phyloP scores from a whole-genome alignment of 2,329 filamentous ascomycete genomes.

The Didymella pinodella region DNA sequence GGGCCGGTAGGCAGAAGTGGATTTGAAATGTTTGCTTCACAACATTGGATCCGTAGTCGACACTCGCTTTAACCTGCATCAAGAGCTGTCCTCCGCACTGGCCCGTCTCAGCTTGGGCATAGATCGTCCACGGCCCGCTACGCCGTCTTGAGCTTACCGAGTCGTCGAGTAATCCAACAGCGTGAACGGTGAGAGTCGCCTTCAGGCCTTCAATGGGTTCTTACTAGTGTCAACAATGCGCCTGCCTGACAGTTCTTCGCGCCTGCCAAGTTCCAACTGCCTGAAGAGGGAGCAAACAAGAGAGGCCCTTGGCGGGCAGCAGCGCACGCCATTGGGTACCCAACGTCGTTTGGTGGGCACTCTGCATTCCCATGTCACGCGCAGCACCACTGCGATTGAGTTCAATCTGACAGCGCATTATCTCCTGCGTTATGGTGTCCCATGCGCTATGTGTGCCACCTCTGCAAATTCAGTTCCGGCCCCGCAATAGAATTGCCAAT shows the following conservation, averaged over 20 bases:
- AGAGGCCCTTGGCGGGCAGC: conserved; percentile 7
- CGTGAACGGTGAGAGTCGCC: conserved; percentile 20
- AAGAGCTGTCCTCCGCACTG: conserved; percentile 1
- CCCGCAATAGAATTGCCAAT: conserved; percentile 34
- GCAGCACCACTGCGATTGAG: conserved; percentile 17
- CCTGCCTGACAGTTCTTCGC: conserved; percentile 7
- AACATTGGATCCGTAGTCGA: background rate
- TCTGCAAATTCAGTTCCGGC: conserved; percentile 35
- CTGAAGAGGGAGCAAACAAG: conserved; percentile 4
- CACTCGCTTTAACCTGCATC: conserved; percentile 6
- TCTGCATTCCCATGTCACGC: conserved; percentile 11
- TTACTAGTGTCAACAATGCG: conserved; percentile 12
- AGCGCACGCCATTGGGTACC: conserved; percentile 8
- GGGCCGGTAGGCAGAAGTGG: conserved; percentile 9
- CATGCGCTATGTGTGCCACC: conserved; percentile 37
- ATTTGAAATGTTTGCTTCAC: conserved; percentile 1
- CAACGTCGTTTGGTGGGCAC: background rate
- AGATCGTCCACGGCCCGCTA: conserved; percentile 20
- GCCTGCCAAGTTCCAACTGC: conserved; percentile 2
- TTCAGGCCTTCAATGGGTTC: conserved; percentile 11
- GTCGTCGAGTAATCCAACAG: conserved; percentile 3
- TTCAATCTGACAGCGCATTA: conserved; percentile 19
- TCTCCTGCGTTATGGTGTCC: conserved; percentile 22
- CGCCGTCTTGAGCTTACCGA: conserved; percentile 16
- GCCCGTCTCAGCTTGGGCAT: conserved; percentile 12